phyloP scores from a whole-genome alignment of 805 yeast species.

The Debaryomyces tyrocola region DNA sequence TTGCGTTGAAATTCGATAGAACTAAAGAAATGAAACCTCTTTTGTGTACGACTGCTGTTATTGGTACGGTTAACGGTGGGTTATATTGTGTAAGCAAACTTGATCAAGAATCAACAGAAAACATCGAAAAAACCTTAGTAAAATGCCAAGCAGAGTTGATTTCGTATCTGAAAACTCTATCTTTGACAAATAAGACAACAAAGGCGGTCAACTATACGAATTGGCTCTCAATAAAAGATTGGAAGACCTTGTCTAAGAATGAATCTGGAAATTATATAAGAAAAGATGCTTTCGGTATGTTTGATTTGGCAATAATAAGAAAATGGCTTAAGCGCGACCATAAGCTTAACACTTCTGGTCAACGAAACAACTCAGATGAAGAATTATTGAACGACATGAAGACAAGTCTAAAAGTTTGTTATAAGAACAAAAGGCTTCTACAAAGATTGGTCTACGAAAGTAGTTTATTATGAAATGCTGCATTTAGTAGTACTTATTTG shows the following conservation, averaged over 20 bases:
- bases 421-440: slow-evolving; percentile 11
- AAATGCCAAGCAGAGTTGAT: slow-evolving; percentile 15
- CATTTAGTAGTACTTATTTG: background rate
- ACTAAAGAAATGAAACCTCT: too few species aligned
- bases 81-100: slow-evolving; percentile 16
- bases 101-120: slow-evolving; percentile 10
- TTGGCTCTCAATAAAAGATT: slow-evolving; percentile 10
- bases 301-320: slow-evolving; percentile 16
- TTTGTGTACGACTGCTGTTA: slow-evolving; percentile 9
- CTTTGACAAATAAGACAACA: slow-evolving; percentile 5
- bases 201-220: slow-evolving; percentile 8
- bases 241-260: slow-evolving; percentile 13
- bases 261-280: slow-evolving; percentile 11
- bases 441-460: slow-evolving; percentile 13
- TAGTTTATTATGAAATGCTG: background rate
- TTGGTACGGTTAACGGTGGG: slow-evolving; percentile 33
- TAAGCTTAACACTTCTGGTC: slow-evolving; percentile 1
- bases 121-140: slow-evolving; percentile 9
- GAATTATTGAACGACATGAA: slow-evolving; percentile 5
- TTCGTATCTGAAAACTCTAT: background rate
- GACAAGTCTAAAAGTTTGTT: slow-evolving; percentile 11
- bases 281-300: slow-evolving; percentile 10
- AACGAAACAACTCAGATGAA: background rate
- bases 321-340: slow-evolving; percentile 14
- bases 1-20: background rate